Conservation (phyloP, 495 filamentous ascomycete genomes). For the Hypoxylon trugodes region DNA sequence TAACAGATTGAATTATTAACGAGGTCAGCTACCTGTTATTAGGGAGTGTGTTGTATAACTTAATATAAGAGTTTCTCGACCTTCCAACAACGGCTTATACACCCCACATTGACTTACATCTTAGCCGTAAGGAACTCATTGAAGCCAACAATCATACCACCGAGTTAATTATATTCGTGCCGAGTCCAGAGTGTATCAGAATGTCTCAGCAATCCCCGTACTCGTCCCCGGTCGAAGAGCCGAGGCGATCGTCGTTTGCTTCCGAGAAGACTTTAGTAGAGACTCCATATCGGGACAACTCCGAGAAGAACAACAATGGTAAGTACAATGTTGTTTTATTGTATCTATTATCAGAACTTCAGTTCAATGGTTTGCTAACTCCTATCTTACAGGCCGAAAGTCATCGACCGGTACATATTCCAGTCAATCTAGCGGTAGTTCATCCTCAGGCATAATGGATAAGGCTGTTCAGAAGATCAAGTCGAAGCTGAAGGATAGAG, state of each 20-base stretch:
- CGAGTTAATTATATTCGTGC: background rate
- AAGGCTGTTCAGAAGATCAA: constrained; percentile 23
- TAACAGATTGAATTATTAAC: no score
- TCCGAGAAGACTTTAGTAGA: constrained; percentile 33
- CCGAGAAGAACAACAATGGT: constrained; percentile 7
- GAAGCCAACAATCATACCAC: background rate
- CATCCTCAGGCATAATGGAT: constrained; percentile 19
- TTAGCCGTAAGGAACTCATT: background rate
- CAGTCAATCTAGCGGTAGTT: constrained; percentile 7
- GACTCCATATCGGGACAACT: background rate
- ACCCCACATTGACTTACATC: no score
- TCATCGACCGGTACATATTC: constrained; percentile 5
- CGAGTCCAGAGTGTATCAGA: background rate
- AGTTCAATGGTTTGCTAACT: background rate
- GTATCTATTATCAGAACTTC: background rate
- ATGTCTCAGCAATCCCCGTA: constrained; percentile 9
- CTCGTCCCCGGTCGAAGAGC: background rate
- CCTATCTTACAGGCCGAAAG: constrained; percentile 5
- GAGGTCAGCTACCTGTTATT: no score
- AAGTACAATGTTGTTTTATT: background rate
- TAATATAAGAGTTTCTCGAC: no score
- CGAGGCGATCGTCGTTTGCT: constrained; percentile 12
- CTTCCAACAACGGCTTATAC: no score
- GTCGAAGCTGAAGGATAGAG: constrained; percentile 17
- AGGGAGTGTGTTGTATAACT: no score